Conservation (phyloP, 192 early-diverging fungal species). For the Gigaspora rosea region DNA sequence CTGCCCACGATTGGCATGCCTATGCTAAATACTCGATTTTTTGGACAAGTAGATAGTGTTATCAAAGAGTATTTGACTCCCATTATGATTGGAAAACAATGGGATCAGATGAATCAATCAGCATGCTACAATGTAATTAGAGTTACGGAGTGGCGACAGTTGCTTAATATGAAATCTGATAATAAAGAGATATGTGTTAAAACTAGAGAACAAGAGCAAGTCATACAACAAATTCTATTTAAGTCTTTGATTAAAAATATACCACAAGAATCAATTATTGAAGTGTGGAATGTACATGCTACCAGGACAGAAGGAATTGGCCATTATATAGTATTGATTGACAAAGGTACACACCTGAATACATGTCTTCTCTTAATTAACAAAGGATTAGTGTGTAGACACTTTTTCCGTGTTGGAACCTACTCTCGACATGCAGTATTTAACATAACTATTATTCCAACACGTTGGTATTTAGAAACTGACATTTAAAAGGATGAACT, state of each 20-base stretch:
- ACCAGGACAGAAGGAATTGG: not conserved
- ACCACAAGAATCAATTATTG: not conserved
- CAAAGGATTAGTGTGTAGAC: not conserved
- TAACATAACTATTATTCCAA: not conserved
- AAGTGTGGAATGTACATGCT: not conserved
- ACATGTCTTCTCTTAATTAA: not conserved
- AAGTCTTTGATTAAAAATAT: not conserved
- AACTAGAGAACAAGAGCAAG: not conserved
- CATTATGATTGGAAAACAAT: not conserved
- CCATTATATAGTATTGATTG: not conserved
- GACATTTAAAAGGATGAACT: not conserved
- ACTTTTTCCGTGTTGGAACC: not conserved
- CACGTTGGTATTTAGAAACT: not conserved
- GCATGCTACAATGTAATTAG: not conserved
- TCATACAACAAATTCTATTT: not conserved
- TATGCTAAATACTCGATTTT: not conserved
- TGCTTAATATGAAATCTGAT: not conserved
- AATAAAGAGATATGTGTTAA: not conserved
- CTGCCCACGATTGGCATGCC: not conserved
- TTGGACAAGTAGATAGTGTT: not conserved
- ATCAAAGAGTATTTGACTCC: not conserved
- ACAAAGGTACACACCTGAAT: not conserved
- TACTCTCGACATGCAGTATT: not conserved
- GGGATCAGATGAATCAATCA: not conserved
- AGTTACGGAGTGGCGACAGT: not conserved